Conservation (phyloP, 805 yeast genomes). For the Nakazawaea wickerhamii region DNA sequence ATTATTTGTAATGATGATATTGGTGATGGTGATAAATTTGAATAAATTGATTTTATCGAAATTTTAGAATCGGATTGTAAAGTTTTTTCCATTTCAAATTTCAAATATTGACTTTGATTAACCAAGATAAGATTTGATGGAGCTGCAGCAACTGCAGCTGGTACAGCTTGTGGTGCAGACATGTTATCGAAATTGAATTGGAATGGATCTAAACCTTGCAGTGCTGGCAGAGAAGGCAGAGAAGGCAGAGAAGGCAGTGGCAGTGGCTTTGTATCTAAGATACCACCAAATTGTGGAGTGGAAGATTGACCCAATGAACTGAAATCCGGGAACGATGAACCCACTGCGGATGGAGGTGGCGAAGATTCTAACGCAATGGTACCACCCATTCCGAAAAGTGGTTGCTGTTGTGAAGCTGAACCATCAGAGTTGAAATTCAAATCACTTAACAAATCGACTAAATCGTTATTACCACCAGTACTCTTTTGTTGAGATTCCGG, state of each 20-base stretch:
- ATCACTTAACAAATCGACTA: slow-evolving; percentile 71
- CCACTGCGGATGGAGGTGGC: slow-evolving; percentile 19
- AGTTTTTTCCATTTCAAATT: slow-evolving; percentile 40
- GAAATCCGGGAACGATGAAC: not conserved
- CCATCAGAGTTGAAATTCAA: slow-evolving; percentile 30
- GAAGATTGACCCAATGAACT: not conserved
- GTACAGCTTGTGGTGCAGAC: slow-evolving; percentile 1
- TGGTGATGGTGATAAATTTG: slow-evolving; percentile 42
- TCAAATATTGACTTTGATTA: slow-evolving; percentile 40
- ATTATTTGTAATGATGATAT: slow-evolving; percentile 51
- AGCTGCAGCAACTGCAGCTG: not conserved
- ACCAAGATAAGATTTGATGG: slow-evolving; percentile 20
- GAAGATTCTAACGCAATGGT: slow-evolving; percentile 28
- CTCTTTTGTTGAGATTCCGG: slow-evolving; percentile 19
- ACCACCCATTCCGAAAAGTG: slow-evolving; percentile 21
- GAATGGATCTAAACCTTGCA: slow-evolving; percentile 29
- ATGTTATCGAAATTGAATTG: slow-evolving; percentile 24
- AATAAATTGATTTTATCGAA: slow-evolving; percentile 42
- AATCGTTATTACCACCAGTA: slow-evolving; percentile 33
- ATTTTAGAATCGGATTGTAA: slow-evolving; percentile 33
- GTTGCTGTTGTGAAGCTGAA: slow-evolving; percentile 46
- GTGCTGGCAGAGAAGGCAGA: slow-evolving; percentile 14
- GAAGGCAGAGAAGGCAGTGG: slow-evolving; percentile 6
- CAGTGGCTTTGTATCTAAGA: not conserved
- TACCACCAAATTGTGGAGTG: slow-evolving; percentile 1